Conservation (phyloP, 306 rosid genomes). For the Prunus persica region DNA sequence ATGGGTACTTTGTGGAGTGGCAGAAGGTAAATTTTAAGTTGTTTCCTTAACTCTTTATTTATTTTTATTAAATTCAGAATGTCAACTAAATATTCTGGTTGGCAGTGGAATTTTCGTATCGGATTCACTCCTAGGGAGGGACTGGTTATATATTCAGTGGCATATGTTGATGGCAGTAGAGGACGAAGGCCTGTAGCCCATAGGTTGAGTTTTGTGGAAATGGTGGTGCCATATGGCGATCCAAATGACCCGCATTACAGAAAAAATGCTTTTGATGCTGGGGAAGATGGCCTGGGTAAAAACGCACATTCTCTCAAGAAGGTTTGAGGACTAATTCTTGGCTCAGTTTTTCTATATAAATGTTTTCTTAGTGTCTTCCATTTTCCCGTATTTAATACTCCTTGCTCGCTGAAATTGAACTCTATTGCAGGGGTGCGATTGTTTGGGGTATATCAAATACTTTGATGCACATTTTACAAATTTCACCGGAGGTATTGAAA, state of each 20-base stretch:
- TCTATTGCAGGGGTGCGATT: slow-evolving; percentile 70
- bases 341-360: slow-evolving; percentile 9
- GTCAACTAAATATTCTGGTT: slow-evolving; percentile 12
- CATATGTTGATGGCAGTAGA: slow-evolving; percentile 84
- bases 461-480: slow-evolving; percentile 87
- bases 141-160: slow-evolving; percentile 80
- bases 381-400: slow-evolving; percentile 6
- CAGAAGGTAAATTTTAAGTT: slow-evolving; percentile 63
- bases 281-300: slow-evolving; percentile 93
- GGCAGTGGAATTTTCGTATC: slow-evolving; percentile 91
- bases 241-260: slow-evolving; percentile 91
- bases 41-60: slow-evolving; percentile 7
- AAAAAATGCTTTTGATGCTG: slow-evolving; percentile 94
- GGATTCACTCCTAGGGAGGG: slow-evolving; percentile 95
- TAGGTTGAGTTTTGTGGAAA: slow-evolving; percentile 85
- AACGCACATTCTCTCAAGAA: slow-evolving; percentile 89
- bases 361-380: slow-evolving; percentile 1
- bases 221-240: slow-evolving; percentile 97
- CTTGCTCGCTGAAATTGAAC: slow-evolving; percentile 27
- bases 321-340: slow-evolving; percentile 34
- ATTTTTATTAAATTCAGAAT: not conserved
- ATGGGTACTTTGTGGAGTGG: slow-evolving; percentile 82
- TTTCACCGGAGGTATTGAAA: slow-evolving; percentile 81
- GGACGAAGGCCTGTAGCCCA: slow-evolving; percentile 92
- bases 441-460: slow-evolving; percentile 86